Conservation (phyloP, 129 eudicot genomes). For the Cynara cardunculus region DNA sequence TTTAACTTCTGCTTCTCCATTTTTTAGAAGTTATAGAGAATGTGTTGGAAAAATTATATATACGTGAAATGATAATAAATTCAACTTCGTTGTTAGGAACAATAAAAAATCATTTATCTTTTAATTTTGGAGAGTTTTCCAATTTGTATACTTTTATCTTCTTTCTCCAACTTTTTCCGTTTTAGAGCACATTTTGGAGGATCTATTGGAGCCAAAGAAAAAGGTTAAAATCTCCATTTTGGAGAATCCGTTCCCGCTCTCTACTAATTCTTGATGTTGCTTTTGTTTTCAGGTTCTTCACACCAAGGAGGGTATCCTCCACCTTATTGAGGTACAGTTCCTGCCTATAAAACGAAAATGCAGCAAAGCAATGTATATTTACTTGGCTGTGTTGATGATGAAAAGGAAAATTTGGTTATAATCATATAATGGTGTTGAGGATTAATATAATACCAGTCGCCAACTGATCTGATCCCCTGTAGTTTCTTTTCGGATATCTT, state of each 20-base stretch:
- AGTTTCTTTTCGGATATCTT: background rate
- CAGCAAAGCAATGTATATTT: background rate
- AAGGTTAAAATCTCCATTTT: background rate
- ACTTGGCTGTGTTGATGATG: background rate
- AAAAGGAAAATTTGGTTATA: background rate
- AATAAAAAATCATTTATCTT: no score
- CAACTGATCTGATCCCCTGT: background rate
- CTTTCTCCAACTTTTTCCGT: background rate
- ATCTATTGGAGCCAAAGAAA: no score
- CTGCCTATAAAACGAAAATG: background rate
- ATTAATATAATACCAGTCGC: background rate
- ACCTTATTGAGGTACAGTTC: slow-evolving; percentile 2
- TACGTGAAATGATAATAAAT: no score
- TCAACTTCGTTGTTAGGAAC: no score
- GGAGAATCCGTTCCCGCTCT: background rate
- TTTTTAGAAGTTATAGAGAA: no score
- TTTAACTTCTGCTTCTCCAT: no score
- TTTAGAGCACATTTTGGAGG: background rate
- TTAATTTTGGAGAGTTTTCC: no score
- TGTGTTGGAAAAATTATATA: no score
- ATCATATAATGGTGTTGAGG: no score
- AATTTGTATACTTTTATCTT: background rate
- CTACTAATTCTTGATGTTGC: slow-evolving; percentile 5
- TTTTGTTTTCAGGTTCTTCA: slow-evolving; percentile 18
- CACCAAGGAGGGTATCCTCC: slow-evolving; percentile 9